These are phyloP conservation scores for Fusarium sp. DNA, from an alignment of 2,329 filamentous ascomycete species.

Conservation along the genomic window DNA sequence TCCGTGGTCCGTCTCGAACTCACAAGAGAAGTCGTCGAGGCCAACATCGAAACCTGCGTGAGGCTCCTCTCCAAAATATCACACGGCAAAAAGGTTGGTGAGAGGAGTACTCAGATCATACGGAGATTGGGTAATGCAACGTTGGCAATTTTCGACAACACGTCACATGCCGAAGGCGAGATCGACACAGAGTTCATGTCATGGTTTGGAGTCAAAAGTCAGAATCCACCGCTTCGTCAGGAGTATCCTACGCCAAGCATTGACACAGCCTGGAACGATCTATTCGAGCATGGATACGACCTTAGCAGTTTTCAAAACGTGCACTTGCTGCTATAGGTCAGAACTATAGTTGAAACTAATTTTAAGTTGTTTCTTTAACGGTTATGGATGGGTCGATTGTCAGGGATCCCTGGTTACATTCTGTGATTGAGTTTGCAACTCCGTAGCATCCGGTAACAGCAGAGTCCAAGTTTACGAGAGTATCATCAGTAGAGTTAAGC, in stretches of 20 bases:
- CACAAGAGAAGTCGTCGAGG: constrained; percentile 33
- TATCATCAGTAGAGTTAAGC: not conserved
- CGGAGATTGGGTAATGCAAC: constrained; percentile 34
- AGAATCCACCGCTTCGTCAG: constrained; percentile 27
- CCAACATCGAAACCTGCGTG: constrained; percentile 34
- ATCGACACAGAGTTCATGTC: constrained; percentile 41
- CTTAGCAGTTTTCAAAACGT: constrained; percentile 29
- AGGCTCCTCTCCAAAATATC: constrained; percentile 33
- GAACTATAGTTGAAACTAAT: not conserved
- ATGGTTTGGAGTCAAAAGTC: constrained; percentile 37
- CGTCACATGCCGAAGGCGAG: constrained; percentile 22
- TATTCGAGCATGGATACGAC: constrained; percentile 38
- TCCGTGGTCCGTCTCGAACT: constrained; percentile 24
- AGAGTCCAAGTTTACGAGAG: not conserved
- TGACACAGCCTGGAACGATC: constrained; percentile 37
- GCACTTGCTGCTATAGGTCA: constrained; percentile 18
- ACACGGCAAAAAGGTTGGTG: constrained; percentile 31
- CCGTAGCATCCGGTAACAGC: not conserved
- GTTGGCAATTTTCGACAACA: constrained; percentile 30
- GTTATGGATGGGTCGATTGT: not conserved
- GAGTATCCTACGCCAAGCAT: constrained; percentile 38
- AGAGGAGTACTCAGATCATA: constrained; percentile 32
- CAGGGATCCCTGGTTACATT: not conserved
- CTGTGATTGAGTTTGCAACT: not conserved
- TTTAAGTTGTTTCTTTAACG: not conserved